phyloP scores from a whole-genome alignment of 768 basidiomycete genomes.

The Phaffia australis region DNA sequence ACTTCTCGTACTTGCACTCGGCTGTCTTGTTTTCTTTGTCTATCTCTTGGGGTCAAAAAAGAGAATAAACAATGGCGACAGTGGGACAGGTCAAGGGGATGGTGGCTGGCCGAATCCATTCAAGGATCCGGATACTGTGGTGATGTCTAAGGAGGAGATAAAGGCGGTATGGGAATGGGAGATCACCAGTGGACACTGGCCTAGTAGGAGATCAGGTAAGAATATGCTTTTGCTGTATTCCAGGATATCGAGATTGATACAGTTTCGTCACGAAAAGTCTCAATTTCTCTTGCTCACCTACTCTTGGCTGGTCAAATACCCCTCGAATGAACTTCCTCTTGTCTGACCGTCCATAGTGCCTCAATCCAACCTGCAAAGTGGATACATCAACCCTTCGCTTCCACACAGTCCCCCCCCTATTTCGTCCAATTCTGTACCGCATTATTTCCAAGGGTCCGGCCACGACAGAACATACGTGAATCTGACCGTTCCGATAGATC shows the following conservation, averaged over 20 bases:
- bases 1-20: constrained; percentile 14
- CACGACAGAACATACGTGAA: constrained; percentile 68
- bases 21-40: constrained; percentile 11
- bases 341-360: constrained; percentile 28
- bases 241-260: constrained; percentile 24
- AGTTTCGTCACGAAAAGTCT: not conserved
- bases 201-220: constrained; percentile 66
- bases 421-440: constrained; percentile 39
- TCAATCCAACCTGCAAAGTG: constrained; percentile 31
- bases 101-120: constrained; percentile 31
- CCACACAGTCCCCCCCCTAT: constrained; percentile 34
- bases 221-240: not conserved
- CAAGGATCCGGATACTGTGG: constrained; percentile 35
- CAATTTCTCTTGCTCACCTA: constrained; percentile 6
- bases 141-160: constrained; percentile 50
- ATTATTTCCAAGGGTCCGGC: constrained; percentile 58
- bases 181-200: constrained; percentile 84
- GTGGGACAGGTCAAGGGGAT: not conserved
- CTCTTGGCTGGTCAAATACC: not conserved
- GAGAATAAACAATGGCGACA: constrained; percentile 6
- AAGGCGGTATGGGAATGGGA: constrained; percentile 95
- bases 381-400: constrained; percentile 35
- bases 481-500: constrained; percentile 48
- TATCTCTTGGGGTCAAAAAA: constrained; percentile 15
- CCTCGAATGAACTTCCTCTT: not conserved